phyloP scores from a whole-genome alignment of 1,284 basidiomycete species.

The Apiotrichum mycotoxinovorans region DNA sequence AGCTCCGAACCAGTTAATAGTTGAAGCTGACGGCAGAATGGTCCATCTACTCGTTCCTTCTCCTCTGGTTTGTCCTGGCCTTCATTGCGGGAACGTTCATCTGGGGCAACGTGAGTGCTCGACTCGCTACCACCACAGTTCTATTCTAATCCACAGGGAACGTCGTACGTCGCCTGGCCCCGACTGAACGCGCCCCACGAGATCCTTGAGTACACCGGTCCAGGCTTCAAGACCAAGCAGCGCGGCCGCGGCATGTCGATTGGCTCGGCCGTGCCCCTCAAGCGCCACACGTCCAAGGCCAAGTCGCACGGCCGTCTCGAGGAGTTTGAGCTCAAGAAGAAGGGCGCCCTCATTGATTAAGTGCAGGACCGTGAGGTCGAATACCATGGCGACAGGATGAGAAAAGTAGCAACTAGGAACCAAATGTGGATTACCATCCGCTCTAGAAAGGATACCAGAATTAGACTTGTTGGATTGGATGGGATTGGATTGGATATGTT shows the following conservation, averaged over 20 bases:
- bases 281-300: slow-evolving; percentile 21
- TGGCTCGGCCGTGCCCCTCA: slow-evolving; percentile 45
- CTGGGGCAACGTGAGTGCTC: slow-evolving; percentile 60
- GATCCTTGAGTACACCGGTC: slow-evolving; percentile 78
- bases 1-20: slow-evolving; percentile 32
- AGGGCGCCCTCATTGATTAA: slow-evolving; percentile 50
- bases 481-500: too few species aligned
- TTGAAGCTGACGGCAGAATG: slow-evolving; percentile 21
- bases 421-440: too few species aligned
- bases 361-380: too few species aligned
- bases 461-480: too few species aligned
- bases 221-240: slow-evolving; percentile 72
- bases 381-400: too few species aligned
- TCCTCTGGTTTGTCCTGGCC: slow-evolving; percentile 70
- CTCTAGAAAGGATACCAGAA: too few species aligned
- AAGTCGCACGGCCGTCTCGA: slow-evolving; percentile 12
- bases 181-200: slow-evolving; percentile 79
- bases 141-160: slow-evolving; percentile 31
- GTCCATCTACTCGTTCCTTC: slow-evolving; percentile 60
- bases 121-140: too few species aligned
- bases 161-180: slow-evolving; percentile 88
- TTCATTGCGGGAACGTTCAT: slow-evolving; percentile 65
- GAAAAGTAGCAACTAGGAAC: too few species aligned
- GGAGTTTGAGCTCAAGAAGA: slow-evolving; percentile 47
- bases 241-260: slow-evolving; percentile 66